Base-by-base conservation (phyloP, 257 asterid species). In the Knoxia roxburghii region DNA sequence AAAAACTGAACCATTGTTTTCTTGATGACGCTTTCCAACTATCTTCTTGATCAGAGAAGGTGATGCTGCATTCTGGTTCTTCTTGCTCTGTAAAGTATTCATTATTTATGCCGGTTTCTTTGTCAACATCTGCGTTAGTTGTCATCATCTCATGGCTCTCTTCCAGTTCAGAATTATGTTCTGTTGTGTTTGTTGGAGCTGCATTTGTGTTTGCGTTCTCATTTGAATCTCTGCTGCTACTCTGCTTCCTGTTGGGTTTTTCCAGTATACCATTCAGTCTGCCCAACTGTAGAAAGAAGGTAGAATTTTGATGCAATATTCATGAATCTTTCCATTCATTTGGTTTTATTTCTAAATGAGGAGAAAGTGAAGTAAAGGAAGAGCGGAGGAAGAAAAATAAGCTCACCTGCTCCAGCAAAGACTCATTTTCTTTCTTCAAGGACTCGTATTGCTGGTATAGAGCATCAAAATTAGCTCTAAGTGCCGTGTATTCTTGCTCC, bases 371-470 rank as follows among this genome's bases (percentile, higher is more conserved):
- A 37, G 27, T 12, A 37, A 51, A 39, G 12, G 30, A 15, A 15
- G 6, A 68, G 7, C 57, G 24, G 29, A 39, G 14, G 30, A 17
- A 61, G 33, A 41, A 84, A 84, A 2, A 53, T n/a, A n/a, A 3
- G 5, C 30, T 2, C 75, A 90, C 98, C 95, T 91, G 94, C 56
- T 76, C 45, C 26, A 81, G 82, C 68, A 91, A 69, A 48, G 79
- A 61, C 59, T 89, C 86, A 10, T 91, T 83, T 79, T 91, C 95
- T 68, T 81, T 78, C 73, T 77, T 85, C 71, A 85, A 50, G 30
- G 78, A 75, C 27, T 87, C 90, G 18, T 76, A 71, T 75, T 83
- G 79, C 14, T 81, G 76, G 65, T 74, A 82, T 52, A 91, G 73
- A 63, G 72, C 45, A 27, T 89, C 89, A 48, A 79, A 91, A 61